Evolutionary conservation across 1,284 basidiomycete genomes (phyloP).

Genomic region (Sporisorium sorghi): DNA sequence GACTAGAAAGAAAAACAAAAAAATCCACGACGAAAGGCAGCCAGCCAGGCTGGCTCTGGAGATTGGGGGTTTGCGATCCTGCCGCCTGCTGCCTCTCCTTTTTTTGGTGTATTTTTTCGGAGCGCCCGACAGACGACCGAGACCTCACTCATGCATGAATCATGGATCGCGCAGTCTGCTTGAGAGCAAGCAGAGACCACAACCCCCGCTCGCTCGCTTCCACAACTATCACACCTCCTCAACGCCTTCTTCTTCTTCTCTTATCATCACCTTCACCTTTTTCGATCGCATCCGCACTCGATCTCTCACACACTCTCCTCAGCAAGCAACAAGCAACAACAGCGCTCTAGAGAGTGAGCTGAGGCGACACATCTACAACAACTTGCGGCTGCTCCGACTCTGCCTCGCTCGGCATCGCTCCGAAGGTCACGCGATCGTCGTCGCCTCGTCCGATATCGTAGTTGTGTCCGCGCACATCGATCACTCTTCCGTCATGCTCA

Average conservation of each 20-base stretch:
- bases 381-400: neutral
- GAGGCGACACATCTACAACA: neutral
- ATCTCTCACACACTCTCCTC: neutral
- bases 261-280: neutral
- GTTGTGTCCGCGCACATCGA: neutral
- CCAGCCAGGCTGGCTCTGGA: too few relatives aligned
- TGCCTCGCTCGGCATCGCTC: neutral
- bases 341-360: neutral
- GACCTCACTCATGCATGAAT: neutral
- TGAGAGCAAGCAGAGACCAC: too few relatives aligned
- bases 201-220: neutral
- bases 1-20: too few relatives aligned
- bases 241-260: neutral
- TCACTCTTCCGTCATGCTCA: neutral
- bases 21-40: too few relatives aligned
- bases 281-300: neutral
- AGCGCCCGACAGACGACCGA: neutral
- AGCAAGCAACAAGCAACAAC: too few relatives aligned
- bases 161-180: too few relatives aligned
- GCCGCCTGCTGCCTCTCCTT: neutral
- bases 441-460: slow-evolving; percentile 6
- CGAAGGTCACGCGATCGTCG: slow-evolving; percentile 9
- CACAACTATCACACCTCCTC: neutral
- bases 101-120: neutral
- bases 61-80: neutral